Base-by-base conservation (phyloP, 2,329 filamentous ascomycete species). In the Penicillium sp. region DNA sequence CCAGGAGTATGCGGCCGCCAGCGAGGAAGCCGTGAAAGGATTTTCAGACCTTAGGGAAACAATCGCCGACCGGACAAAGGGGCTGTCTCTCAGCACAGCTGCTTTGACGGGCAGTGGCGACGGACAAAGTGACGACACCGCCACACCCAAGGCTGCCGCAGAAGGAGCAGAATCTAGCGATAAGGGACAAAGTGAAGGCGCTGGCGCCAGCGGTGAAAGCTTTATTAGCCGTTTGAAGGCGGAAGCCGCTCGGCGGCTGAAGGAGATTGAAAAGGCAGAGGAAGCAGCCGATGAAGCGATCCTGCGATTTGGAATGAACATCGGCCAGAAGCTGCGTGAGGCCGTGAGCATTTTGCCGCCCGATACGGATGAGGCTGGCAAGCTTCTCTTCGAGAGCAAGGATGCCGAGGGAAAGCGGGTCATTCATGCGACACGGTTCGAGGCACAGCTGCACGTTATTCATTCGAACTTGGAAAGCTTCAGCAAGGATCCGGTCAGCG, bases 241-340 rank as follows among this genome's bases (percentile, higher is more conserved):
- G 21, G 90, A 95, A 75, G 91, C 91, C 5, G 80, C 89, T 27
- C 91, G 91, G 74, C 85, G 91, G 46, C 78, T 97, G 56, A 94
- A 90, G 68, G 91, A 97, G 56, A 86, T 97, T 21, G 90, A 97
- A 69, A 85, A 86, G 64, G 94, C 93, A 13, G 94, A 99, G 74
- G 93, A 97, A 69, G 93, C 93, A 4, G 94, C 94, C 8, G 94
- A 99, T 71, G 94, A 97, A 73, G 94, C 94, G 0, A 83, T 99
- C 10, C 78, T 97, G 63, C 90, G 90, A 62, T 97, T 97, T 67
- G 94, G 94, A 23, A 86, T 86, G 55, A 97, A 94, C 65, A 86
- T 99, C 46, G 84, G 90, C 37, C 89, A 93, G 73, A 97, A 96
- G 76, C 79, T 99, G 59, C 85, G 87, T 50, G 93, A 99, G 62